phyloP scores from a whole-genome alignment of 176 grass and related monocot genomes.

The Leersia perrieri region DNA sequence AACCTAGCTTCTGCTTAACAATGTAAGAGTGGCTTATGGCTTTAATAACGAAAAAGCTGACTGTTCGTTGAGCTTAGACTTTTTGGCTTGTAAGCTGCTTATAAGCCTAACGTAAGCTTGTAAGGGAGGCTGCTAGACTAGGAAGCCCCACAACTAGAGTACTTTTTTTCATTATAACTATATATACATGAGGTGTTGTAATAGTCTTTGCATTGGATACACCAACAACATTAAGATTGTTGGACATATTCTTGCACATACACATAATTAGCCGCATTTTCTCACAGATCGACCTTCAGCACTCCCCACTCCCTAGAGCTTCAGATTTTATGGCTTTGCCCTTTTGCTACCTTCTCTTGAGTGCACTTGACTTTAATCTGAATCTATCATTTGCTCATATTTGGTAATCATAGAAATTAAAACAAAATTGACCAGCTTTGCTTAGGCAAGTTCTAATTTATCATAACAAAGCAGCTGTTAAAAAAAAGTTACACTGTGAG shows the following conservation, averaged over 20 bases:
- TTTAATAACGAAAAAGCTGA: no score
- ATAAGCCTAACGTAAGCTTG: no score
- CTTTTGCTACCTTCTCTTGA: not conserved
- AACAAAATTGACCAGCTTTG: not conserved
- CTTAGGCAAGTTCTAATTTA: not conserved
- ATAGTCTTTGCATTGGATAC: not conserved
- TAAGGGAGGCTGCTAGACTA: not conserved
- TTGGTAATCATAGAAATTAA: not conserved
- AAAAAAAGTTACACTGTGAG: not conserved
- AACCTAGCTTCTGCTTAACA: no score
- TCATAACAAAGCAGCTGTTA: slow-evolving; percentile 27
- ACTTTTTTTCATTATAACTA: not conserved
- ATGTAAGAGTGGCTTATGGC: no score
- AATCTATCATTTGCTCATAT: not conserved
- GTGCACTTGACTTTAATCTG: not conserved
- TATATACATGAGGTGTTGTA: not conserved
- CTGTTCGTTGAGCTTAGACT: no score
- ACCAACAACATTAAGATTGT: not conserved
- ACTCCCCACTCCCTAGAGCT: not conserved
- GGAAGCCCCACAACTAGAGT: not conserved
- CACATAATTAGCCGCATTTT: not conserved
- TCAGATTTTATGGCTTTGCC: not conserved
- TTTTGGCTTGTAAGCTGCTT: no score
- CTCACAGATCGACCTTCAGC: not conserved
- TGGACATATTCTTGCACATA: not conserved